Conservation (phyloP, 2,329 filamentous ascomycete genomes). For the Ilyonectria robusta region DNA sequence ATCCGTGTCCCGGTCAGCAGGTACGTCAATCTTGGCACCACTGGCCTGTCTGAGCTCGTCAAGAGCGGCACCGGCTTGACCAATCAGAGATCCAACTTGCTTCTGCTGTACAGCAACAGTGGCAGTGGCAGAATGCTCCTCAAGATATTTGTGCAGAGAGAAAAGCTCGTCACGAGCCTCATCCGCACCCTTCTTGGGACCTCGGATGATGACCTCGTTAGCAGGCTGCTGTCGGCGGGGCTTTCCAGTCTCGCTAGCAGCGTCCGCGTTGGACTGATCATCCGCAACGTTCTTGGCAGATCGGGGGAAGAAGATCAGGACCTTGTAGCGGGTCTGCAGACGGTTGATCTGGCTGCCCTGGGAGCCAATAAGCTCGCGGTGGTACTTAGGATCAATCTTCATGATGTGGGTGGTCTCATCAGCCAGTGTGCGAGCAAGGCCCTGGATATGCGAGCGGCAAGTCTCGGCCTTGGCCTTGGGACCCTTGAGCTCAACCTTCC, state of each 20-base stretch:
- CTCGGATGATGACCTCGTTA: constrained; percentile 92
- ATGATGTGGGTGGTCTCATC: constrained; percentile 91
- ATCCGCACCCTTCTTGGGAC: constrained; percentile 93
- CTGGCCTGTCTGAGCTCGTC: constrained; percentile 89
- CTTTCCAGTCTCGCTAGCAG: constrained; percentile 76
- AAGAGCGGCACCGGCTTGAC: constrained; percentile 89
- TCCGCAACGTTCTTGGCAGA: constrained; percentile 74
- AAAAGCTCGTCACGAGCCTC: constrained; percentile 92
- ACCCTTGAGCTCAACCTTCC: constrained; percentile 95
- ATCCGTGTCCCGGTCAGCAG: constrained; percentile 80
- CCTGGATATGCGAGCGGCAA: constrained; percentile 85
- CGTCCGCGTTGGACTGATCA: constrained; percentile 79
- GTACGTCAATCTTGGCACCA: constrained; percentile 92
- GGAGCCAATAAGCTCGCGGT: constrained; percentile 92
- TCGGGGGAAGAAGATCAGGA: constrained; percentile 93
- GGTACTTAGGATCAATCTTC: constrained; percentile 94
- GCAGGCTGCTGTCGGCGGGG: constrained; percentile 79
- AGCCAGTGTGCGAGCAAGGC: constrained; percentile 85
- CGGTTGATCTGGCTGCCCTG: constrained; percentile 91
- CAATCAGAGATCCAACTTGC: constrained; percentile 94
- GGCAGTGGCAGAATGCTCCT: constrained; percentile 87
- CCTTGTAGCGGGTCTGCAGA: constrained; percentile 92
- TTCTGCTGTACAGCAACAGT: constrained; percentile 89
- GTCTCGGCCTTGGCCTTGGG: constrained; percentile 94
- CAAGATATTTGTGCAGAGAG: constrained; percentile 88